Percentiles rank a stretch among this genome's conserved stretches.
Evolutionary conservation across 768 basidiomycete species (phyloP).

Genomic region (Podaxis sp.): DNA sequence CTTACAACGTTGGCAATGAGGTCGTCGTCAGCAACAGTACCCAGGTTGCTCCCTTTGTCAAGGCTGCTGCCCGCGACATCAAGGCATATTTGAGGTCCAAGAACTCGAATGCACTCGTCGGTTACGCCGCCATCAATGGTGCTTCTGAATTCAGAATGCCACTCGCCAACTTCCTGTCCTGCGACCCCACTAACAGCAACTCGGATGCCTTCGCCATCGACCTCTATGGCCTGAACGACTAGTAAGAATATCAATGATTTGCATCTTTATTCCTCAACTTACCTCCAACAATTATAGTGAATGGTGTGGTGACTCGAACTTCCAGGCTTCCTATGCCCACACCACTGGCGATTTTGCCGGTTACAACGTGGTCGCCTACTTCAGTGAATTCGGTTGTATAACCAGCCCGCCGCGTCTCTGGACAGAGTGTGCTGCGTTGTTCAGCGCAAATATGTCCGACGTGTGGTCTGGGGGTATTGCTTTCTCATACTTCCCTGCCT

Average conservation of each 20-base stretch:
- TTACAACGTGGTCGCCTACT: constrained; percentile 82
- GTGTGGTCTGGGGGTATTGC: constrained; percentile 90
- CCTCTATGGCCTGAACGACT: constrained; percentile 83
- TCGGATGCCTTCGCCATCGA: constrained; percentile 68
- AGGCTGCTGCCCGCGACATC: constrained; percentile 86
- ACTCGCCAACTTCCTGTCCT: constrained; percentile 77
- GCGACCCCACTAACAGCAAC: constrained; percentile 52
- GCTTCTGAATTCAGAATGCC: constrained; percentile 53
- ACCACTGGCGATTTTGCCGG: constrained; percentile 51
- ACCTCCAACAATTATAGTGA: constrained; percentile 38
- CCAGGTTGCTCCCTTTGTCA: constrained; percentile 71
- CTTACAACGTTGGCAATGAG: constrained; percentile 90
- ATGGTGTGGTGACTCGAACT: constrained; percentile 74
- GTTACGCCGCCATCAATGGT: constrained; percentile 85
- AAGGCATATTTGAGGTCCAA: constrained; percentile 81
- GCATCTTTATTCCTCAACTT: neutral
- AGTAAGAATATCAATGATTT: constrained; percentile 41
- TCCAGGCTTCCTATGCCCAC: constrained; percentile 50
- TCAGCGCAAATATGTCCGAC: constrained; percentile 65
- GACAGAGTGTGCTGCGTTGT: constrained; percentile 74
- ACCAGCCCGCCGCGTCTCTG: constrained; percentile 60
- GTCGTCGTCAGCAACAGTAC: constrained; percentile 53
- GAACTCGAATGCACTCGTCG: constrained; percentile 62
- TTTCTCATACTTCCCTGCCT: constrained; percentile 85
- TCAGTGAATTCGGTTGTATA: constrained; percentile 85